phyloP scores from a whole-genome alignment of 371 early-diverging fungal genomes.

The Mortierella sp. region DNA sequence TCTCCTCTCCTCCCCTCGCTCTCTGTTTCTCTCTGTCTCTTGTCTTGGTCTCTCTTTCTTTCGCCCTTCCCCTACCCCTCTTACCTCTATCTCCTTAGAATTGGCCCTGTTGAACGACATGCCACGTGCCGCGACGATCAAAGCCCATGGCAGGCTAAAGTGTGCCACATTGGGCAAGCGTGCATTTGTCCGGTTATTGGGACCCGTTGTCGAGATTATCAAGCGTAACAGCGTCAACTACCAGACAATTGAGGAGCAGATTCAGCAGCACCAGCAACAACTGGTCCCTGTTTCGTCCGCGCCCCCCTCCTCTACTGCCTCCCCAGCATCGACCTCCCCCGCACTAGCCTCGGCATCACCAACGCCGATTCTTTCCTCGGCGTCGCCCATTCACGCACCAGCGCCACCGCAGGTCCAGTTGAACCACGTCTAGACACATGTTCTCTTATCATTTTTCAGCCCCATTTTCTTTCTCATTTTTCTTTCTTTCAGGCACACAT shows the following conservation, averaged over 20 bases:
- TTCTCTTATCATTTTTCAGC: conserved; percentile 14
- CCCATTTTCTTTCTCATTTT: neutral
- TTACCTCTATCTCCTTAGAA: conserved; percentile 5
- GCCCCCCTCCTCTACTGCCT: conserved; percentile 8
- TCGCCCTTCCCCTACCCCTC: neutral
- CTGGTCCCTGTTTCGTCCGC: conserved; percentile 18
- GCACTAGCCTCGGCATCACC: conserved; percentile 22
- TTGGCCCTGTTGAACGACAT: conserved; percentile 64
- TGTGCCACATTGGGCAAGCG: conserved; percentile 93
- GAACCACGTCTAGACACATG: conserved; percentile 32
- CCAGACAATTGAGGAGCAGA: conserved; percentile 58
- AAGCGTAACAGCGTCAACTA: conserved; percentile 92
- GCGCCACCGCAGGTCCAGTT: conserved; percentile 27
- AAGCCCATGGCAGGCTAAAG: conserved; percentile 90
- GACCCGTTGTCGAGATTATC: conserved; percentile 94
- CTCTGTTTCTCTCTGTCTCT: neutral
- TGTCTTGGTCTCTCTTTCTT: neutral
- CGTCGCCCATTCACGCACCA: conserved; percentile 26
- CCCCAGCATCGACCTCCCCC: conserved; percentile 28
- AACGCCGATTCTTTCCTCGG: conserved; percentile 22
- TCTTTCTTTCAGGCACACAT: neutral
- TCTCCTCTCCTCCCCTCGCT: neutral
- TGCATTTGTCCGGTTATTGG: conserved; percentile 93
- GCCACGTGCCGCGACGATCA: conserved; percentile 95
- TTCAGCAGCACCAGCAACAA: conserved; percentile 40